These are phyloP conservation scores for Solidago caesia DNA, from an alignment of 129 eudicot species.

Conservation along the genomic window DNA sequence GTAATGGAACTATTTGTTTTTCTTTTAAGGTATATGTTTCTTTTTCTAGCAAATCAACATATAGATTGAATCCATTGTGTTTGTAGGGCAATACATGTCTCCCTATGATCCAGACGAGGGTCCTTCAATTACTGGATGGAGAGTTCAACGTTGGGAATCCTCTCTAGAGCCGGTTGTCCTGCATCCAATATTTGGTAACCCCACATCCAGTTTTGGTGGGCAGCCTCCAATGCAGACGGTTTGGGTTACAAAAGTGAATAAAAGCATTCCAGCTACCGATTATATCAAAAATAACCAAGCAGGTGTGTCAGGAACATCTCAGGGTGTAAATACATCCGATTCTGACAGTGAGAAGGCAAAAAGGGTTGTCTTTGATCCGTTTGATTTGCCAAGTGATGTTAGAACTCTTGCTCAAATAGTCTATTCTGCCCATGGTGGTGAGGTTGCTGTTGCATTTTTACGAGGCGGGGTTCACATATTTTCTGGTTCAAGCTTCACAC, in stretches of 20 bases:
- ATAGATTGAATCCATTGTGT: conserved; percentile 15
- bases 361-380: conserved; percentile 84
- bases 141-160: conserved; percentile 99
- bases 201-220: conserved; percentile 79
- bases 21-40: not conserved
- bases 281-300: conserved; percentile 53
- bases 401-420: conserved; percentile 93
- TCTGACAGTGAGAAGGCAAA: conserved; percentile 53
- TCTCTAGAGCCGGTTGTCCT: conserved; percentile 90
- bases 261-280: conserved; percentile 79
- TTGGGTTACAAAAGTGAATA: conserved; percentile 90
- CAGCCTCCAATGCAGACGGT: conserved; percentile 97
- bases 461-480: conserved; percentile 89
- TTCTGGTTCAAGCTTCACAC: conserved; percentile 75
- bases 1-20: not conserved
- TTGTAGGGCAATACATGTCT: conserved; percentile 96
- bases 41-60: conserved; percentile 7
- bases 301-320: conserved; percentile 37
- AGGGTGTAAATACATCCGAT: conserved; percentile 49
- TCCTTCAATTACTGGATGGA: conserved; percentile 97
- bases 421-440: conserved; percentile 99
- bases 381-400: conserved; percentile 96
- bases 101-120: conserved; percentile 99
- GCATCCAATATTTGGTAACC: conserved; percentile 94
- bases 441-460: conserved; percentile 92